phyloP scores from a whole-genome alignment of 2,329 filamentous ascomycete species.

The Fusarium clavum region DNA sequence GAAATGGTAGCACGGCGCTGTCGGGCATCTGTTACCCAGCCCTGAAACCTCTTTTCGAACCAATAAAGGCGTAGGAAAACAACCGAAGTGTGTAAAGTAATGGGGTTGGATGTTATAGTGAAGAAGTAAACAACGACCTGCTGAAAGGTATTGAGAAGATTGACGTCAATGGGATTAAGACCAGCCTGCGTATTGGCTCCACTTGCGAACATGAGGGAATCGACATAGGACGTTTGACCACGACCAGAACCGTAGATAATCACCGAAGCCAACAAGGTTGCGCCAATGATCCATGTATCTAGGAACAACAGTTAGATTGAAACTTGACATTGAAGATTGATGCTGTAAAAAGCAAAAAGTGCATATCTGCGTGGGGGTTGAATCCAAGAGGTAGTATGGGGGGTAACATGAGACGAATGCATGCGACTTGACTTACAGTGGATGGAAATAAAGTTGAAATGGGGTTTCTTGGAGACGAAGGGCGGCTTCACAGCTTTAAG shows the following conservation, averaged over 20 bases:
- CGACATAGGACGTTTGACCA: slow-evolving; percentile 78
- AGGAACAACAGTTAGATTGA: slow-evolving; percentile 37
- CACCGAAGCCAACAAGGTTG: slow-evolving; percentile 79
- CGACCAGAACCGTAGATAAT: slow-evolving; percentile 73
- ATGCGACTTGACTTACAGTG: slow-evolving; percentile 73
- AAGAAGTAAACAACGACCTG: slow-evolving; percentile 79
- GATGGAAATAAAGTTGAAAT: slow-evolving; percentile 83
- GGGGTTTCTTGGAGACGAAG: slow-evolving; percentile 70
- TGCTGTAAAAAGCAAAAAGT: slow-evolving; percentile 22
- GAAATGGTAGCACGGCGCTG: slow-evolving; percentile 72
- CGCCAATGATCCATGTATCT: slow-evolving; percentile 85
- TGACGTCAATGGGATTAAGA: slow-evolving; percentile 82
- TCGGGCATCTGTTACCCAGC: slow-evolving; percentile 80
- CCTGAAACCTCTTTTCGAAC: slow-evolving; percentile 97
- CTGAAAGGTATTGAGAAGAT: slow-evolving; percentile 75
- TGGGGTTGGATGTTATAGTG: slow-evolving; percentile 81
- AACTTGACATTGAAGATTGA: slow-evolving; percentile 9
- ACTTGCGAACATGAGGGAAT: slow-evolving; percentile 88
- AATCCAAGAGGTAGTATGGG: slow-evolving; percentile 1
- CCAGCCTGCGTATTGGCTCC: slow-evolving; percentile 93
- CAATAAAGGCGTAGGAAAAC: slow-evolving; percentile 95
- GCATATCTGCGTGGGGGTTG: slow-evolving; percentile 37
- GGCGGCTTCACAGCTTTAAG: slow-evolving; percentile 65
- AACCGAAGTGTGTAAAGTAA: slow-evolving; percentile 85
- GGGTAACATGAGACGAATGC: neutral